These are phyloP conservation scores for Melaleuca alternifolia DNA, from an alignment of 345 rosid genomes.

Conservation along the genomic window DNA sequence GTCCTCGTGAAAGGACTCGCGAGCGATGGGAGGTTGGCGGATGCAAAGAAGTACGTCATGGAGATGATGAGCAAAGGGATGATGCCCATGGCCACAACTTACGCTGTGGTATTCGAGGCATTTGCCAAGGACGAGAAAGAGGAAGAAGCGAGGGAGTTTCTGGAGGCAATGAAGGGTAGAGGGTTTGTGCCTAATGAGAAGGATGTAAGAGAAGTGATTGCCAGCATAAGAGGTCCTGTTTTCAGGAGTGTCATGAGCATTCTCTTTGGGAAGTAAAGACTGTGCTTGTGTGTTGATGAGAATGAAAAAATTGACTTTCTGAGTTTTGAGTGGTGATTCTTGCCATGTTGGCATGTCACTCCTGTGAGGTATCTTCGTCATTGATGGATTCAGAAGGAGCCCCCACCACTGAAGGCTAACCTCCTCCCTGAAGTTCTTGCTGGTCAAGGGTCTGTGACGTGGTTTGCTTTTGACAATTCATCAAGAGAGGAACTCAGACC, in stretches of 20 bases:
- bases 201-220: slow-evolving; percentile 32
- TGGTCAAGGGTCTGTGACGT: neutral
- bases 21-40: slow-evolving; percentile 20
- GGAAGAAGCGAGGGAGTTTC: slow-evolving; percentile 39
- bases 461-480: neutral
- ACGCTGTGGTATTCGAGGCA: slow-evolving; percentile 43
- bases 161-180: slow-evolving; percentile 31
- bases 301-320: neutral
- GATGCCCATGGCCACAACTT: slow-evolving; percentile 39
- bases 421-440: neutral
- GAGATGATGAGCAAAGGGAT: slow-evolving; percentile 65
- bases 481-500: neutral
- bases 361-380: neutral
- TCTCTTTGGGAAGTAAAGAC: slow-evolving; percentile 32
- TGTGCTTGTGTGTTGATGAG: neutral
- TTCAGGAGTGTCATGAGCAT: slow-evolving; percentile 30
- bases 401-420: neutral
- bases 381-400: neutral
- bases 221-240: slow-evolving; percentile 31
- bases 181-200: slow-evolving; percentile 48
- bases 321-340: neutral
- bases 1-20: slow-evolving; percentile 61
- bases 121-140: slow-evolving; percentile 28
- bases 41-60: slow-evolving; percentile 38
- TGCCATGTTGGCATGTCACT: neutral